Base-by-base conservation (phyloP, 1,139 yeast species). In the Nadsonia commutata region DNA sequence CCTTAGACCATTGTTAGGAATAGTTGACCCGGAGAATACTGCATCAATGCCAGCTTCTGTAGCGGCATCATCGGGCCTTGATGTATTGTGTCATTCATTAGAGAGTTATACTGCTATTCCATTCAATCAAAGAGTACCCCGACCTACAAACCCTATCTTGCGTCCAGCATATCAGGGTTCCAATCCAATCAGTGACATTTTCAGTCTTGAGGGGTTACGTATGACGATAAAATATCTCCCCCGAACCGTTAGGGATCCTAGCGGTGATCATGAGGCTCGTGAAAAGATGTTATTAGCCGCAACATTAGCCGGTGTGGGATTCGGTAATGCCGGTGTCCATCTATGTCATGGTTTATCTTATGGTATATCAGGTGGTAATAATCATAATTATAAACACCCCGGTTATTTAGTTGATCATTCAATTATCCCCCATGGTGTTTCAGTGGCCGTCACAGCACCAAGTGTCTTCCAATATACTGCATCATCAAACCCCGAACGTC, bases 71-170 rank as follows among this genome's bases (percentile, higher is more conserved):
- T 65, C 70, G 3, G 71, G 71, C 18, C 56, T 67, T 39, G 71
- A 67, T 43, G 71, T 68, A 19, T 56, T 67, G 50, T 66, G 71
- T 49, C 71, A 67, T 51, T 60, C 71, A 16, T 56, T 67, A 42
- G 71, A 67, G 48, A 64, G 69, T 8, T 67, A 63, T 56, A 64
- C 68, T 31, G 67, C 68, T 11, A 60, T 64, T 44, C 68, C 68
- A 7, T 64, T 58, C 53, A 53, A 59, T 44, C 55, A 62, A 54
- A 60, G 68, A 33, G 55, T 60, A 1, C 68, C 68, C 7, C 57
- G 67, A 1, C 68, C 68, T 5, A 39, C 55, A 1, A 59, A 61
- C 47, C 68, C 68, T 16, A 49, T 61, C 43, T 48, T 60, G 44
- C 57, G 68, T 8, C 68, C 68, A 1, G 66, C 68, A 1, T 64